Conservation (phyloP, 2,329 filamentous ascomycete genomes). For the Cytospora piceicola region DNA sequence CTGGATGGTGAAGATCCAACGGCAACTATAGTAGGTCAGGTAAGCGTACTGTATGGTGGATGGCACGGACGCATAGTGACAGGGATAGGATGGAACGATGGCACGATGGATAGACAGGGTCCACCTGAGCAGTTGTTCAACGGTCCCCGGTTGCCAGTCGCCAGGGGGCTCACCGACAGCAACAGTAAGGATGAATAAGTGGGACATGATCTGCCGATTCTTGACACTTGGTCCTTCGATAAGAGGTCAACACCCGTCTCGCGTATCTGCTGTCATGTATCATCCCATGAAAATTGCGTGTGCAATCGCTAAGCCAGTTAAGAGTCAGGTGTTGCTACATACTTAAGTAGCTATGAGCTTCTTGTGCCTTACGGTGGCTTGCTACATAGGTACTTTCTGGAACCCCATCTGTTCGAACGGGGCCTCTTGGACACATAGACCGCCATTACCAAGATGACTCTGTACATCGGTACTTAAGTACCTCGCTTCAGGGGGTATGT, state of each 20-base stretch:
- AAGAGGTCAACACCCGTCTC: background rate
- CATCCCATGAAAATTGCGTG: background rate
- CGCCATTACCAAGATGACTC: background rate
- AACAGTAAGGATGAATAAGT: background rate
- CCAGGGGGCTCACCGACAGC: conserved; percentile 2
- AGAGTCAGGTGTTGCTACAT: background rate
- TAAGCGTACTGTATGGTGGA: background rate
- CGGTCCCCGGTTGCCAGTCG: background rate
- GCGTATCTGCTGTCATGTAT: background rate
- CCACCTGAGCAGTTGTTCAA: background rate
- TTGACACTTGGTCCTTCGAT: conserved; percentile 1
- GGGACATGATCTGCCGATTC: background rate
- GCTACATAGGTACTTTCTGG: background rate
- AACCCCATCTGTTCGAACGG: background rate
- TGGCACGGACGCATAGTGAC: background rate
- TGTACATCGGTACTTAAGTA: background rate
- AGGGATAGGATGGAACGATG: background rate
- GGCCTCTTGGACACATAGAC: background rate
- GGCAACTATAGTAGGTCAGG: background rate
- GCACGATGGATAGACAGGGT: background rate
- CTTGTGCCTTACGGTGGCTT: background rate
- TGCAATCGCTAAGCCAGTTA: background rate
- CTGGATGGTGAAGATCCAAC: background rate
- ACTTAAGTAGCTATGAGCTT: no score
- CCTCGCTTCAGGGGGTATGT: background rate